Evolutionary conservation across 768 basidiomycete species (phyloP), one percentile per base, ranked within the genome.

Genomic region (Podaxis pistillaris): DNA sequence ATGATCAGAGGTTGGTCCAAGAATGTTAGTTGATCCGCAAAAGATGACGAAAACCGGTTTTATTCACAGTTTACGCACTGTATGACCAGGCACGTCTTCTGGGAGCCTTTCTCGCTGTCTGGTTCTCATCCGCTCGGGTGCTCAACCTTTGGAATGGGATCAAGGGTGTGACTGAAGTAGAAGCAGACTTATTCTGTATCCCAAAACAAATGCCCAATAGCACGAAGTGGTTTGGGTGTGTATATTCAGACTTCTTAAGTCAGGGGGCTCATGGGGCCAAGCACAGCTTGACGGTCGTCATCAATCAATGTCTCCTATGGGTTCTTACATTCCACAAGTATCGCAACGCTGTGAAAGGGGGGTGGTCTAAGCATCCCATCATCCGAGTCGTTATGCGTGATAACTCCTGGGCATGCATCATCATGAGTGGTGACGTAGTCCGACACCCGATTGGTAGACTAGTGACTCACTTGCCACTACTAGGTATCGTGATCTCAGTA

Each of bases 161-260:
- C 24, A n/a, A 49, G 15, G 26, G 46, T 4, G 11, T 50, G 12
- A 7, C 8, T 4, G 57, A 49, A 1, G 36, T 50, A 38, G 46
- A 58, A 19, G 22, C 38, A 4, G 44, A 58, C 11, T 2, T 15
- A 12, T n/a, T 49, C 28, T 58, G 57, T 58, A 37, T 58, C 13
- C 8, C 22, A 19, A 58, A 22, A 13, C 30, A 26, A 26, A 58
- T 46, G 1, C 57, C 57, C 4, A 24, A 49, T 33, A 58, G 46
- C 37, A 36, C 57, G 12, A 58, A 49, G 17, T 58, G 57, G 57
- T 58, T 58, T 28, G 37, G 46, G 57, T 58, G 28, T 9, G 57
- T 58, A 13, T n/a, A 40, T 24, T 22, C 9, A 8, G n/a, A 12
- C 15, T 19, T 8, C 19, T 40, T 19, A 12, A 24, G 19, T 5